Conservation (phyloP, 2,329 filamentous ascomycete genomes). For the Aspergillus proliferans region DNA sequence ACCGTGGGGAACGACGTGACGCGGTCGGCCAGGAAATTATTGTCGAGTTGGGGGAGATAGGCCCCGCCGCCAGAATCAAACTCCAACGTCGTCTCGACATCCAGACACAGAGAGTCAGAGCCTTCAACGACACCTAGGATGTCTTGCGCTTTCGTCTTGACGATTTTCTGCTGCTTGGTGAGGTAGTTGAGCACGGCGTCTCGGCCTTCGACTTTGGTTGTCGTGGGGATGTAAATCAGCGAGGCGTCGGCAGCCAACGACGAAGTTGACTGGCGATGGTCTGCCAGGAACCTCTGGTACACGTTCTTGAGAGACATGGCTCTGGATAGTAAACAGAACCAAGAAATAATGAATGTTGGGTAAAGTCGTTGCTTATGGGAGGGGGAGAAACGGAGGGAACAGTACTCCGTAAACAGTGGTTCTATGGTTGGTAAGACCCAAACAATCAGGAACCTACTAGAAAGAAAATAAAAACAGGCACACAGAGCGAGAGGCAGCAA, state of each 20-base stretch:
- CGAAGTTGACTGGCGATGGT: conserved; percentile 51
- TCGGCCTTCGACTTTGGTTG: conserved; percentile 64
- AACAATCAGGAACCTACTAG: background rate
- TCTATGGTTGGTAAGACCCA: background rate
- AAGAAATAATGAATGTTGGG: background rate
- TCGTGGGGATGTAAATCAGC: conserved; percentile 84
- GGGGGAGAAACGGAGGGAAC: background rate
- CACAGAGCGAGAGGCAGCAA: background rate
- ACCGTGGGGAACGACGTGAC: conserved; percentile 75
- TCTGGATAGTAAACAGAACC: background rate
- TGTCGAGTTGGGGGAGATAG: conserved; percentile 82
- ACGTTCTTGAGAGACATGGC: conserved; percentile 41
- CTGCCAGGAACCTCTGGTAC: conserved; percentile 68
- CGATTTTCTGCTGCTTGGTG: conserved; percentile 59
- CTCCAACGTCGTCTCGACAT: conserved; percentile 76
- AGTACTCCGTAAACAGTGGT: background rate
- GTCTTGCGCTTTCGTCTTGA: conserved; percentile 78
- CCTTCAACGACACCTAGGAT: conserved; percentile 69
- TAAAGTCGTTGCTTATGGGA: conserved; percentile 1
- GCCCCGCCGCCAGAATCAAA: conserved; percentile 75
- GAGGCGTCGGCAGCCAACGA: conserved; percentile 61
- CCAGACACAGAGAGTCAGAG: conserved; percentile 61
- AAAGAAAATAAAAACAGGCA: background rate
- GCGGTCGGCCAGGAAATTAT: conserved; percentile 86
- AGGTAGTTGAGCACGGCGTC: conserved; percentile 80